Base-by-base conservation (phyloP, 2,329 filamentous ascomycete species). In the Colletotrichum simmondsii region DNA sequence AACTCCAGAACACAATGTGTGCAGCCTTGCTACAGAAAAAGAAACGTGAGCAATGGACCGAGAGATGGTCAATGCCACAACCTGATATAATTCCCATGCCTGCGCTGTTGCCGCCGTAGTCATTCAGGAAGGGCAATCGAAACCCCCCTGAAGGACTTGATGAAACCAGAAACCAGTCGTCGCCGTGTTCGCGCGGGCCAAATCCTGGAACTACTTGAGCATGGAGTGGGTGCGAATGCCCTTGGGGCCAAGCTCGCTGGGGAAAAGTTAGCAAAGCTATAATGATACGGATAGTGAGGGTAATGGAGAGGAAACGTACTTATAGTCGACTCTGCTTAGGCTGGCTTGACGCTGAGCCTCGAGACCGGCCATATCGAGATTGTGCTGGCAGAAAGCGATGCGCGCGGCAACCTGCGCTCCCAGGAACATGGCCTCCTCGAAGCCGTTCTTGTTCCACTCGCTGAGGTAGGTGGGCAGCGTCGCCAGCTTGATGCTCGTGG, bases 351-450 rank as follows among this genome's bases (percentile, higher is more conserved):
- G 83, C 80, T 90, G 88, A 19, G 84, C 83, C 79, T 91, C 89
- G 57, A 86, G 74, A 19, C 84, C 84, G 75, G 85, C 82, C 32
- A 83, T 85, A 69, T 91, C 89, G 77, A 90, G 80, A 77, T 90
- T 90, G 76, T 91, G 89, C 75, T 90, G 81, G 77, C 88, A 90
- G 77, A 88, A 91, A 2, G 88, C 88, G 66, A 91, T 84, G 24
- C 89, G 82, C 2, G 94, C 95, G 1, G 94, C 94, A 37, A 98
- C 93, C 83, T 97, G 94, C 2, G 94, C 94, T 12, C 95, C 95
- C 7, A 98, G 85, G 83, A 98, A 98, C 79, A 92, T 91, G 61
- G 93, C 91, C 83, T 98, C 95, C 79, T 98, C 95, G 78, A 90
- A 89, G 68, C 90, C 87, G 75, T 92, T 90, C 83, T 93, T 95